Base-by-base conservation (phyloP, 192 early-diverging fungal genomes). In the Glomus cerebriforme region DNA sequence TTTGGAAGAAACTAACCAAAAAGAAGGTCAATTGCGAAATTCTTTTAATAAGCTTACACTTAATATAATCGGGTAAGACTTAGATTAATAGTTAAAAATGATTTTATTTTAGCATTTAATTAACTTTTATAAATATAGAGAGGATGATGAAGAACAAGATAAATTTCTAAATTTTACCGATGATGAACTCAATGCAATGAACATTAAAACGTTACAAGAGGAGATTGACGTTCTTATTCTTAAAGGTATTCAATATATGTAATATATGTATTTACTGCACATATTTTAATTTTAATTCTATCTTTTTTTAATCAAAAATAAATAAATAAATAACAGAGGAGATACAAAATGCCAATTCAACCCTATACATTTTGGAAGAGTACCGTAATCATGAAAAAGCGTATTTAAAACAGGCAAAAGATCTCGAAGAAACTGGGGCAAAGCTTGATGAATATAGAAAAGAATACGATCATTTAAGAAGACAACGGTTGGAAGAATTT, bases 331-430 rank as follows among this genome's bases (percentile, higher is more conserved):
- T 10, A 70, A 3, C 7, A 78, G 77, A 68, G 32, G 70, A 58
- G 19, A 72, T 84, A 63, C 69, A 85, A 39, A 79, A 86, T 60
- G 87, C 91, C 22, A 86, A 91, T 22, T 96, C 97, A 10, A 99
- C 98, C 79, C 85, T 99, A 26, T 89, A 88, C 67, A 96, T 97
- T 13, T 85, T 99, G 32, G 85, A 87, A 59, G 97, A 99, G 78
- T 99, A 97, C 84, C 86, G 87, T 54, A 89, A 92, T 37, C 93
- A 95, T 79, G 88, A 92, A 69, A 86, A 91, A 62, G 93, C 95
- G 60, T 96, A 91, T 79, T 79, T 89, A 59, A 83, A 87, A 37
- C 89, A 94, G 7, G 89, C 88, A 49, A 82, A 83, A 47, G 95
- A 97, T 77, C 84, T 98, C 32, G 93, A 94, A 59, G 88, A 88